These are phyloP conservation scores for Lobosporangium transversale DNA, from an alignment of 192 early-diverging fungal species.

Conservation along the genomic window DNA sequence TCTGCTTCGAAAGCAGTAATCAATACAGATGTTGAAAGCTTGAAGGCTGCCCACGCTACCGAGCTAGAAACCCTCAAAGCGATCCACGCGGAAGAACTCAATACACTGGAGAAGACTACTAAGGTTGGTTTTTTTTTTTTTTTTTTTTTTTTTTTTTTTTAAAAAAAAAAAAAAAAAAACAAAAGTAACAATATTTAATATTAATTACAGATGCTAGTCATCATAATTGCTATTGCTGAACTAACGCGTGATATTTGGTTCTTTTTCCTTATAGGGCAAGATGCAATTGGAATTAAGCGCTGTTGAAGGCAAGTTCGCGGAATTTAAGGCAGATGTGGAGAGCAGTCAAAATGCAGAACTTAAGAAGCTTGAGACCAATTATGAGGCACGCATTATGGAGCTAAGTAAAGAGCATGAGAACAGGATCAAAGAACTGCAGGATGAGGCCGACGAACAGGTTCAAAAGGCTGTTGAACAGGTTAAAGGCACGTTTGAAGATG, in stretches of 20 bases:
- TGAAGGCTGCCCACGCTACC: constrained; percentile 37
- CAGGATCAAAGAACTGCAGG: constrained; percentile 33
- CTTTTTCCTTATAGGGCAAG: constrained; percentile 25
- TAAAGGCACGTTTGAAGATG: constrained; percentile 41
- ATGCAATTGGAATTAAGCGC: constrained; percentile 38
- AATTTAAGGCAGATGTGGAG: constrained; percentile 36
- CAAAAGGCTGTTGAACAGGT: constrained; percentile 49
- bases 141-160: too few species aligned
- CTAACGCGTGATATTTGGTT: too few species aligned
- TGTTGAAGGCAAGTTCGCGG: constrained; percentile 42
- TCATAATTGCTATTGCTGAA: too few species aligned
- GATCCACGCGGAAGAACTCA: constrained; percentile 36
- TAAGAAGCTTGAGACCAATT: constrained; percentile 34
- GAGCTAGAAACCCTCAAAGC: constrained; percentile 41
- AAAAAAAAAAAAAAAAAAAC: too few species aligned
- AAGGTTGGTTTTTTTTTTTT: constrained; percentile 21
- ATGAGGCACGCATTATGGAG: constrained; percentile 49
- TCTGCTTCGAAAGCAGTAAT: not conserved
- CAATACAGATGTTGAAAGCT: constrained; percentile 13
- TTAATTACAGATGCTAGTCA: too few species aligned
- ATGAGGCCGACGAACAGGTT: constrained; percentile 32
- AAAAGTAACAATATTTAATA: too few species aligned
- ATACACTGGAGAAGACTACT: constrained; percentile 26
- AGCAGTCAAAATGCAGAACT: constrained; percentile 29
- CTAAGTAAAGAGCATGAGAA: constrained; percentile 30